A percentile compares a stretch with the other conserved stretches of the same genome.
Conservation (phyloP, 1,284 basidiomycete genomes). For the Microbotryomycetes sp. region DNA sequence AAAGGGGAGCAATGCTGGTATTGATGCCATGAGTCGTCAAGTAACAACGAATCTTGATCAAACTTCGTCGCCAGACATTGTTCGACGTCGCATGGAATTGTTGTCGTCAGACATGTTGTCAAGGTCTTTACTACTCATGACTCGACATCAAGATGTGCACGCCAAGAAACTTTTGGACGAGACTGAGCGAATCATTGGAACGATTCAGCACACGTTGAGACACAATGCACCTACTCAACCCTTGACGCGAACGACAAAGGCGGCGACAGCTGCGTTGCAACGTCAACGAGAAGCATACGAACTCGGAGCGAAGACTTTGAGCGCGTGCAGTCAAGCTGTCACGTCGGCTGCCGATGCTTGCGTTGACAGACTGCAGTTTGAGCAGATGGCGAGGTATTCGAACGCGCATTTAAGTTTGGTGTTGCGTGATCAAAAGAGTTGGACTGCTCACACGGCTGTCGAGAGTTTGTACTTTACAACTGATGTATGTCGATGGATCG, state of each 20-base stretch:
- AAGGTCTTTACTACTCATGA: slow-evolving; percentile 78
- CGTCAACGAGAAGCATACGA: slow-evolving; percentile 3
- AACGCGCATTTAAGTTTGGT: slow-evolving; percentile 92
- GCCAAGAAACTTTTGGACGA: slow-evolving; percentile 80
- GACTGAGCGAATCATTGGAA: slow-evolving; percentile 70
- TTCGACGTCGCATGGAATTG: slow-evolving; percentile 87
- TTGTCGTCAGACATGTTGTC: slow-evolving; percentile 91
- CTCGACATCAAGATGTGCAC: slow-evolving; percentile 74
- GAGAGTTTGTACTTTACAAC: slow-evolving; percentile 83
- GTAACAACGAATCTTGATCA: too few relatives aligned
- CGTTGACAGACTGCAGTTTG: slow-evolving; percentile 81
- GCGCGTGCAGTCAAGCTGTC: slow-evolving; percentile 70
- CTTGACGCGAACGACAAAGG: background rate
- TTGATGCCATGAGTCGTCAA: too few relatives aligned
- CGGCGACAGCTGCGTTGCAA: background rate
- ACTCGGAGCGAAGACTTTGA: slow-evolving; percentile 24
- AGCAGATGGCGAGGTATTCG: slow-evolving; percentile 72
- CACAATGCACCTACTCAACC: background rate
- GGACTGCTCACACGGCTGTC: slow-evolving; percentile 77
- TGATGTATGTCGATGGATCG: slow-evolving; percentile 74
- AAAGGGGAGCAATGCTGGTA: background rate
- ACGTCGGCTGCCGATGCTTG: slow-evolving; percentile 75
- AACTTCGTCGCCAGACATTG: slow-evolving; percentile 71
- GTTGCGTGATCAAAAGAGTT: slow-evolving; percentile 81
- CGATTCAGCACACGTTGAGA: slow-evolving; percentile 30